Evolutionary conservation across 129 eudicot genomes (phyloP).

Genomic region (Lactuca sativa): DNA sequence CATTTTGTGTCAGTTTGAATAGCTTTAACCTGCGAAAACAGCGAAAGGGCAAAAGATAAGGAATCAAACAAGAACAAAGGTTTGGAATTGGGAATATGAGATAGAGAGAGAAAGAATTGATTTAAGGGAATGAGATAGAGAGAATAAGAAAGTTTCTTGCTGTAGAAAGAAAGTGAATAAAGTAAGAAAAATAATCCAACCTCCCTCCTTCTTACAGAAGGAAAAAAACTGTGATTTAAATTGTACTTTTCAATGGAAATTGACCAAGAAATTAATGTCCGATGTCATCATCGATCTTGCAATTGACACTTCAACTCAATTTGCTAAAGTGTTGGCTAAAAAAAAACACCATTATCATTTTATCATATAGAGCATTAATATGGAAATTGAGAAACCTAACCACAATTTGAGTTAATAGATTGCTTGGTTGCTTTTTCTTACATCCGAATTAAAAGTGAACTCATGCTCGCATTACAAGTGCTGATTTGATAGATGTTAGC

Average conservation of each 20-base stretch:
- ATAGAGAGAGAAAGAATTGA: background rate
- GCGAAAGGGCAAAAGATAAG: slow-evolving; percentile 2
- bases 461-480: too few relatives aligned
- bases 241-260: background rate
- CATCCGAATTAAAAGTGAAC: too few relatives aligned
- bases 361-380: too few relatives aligned
- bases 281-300: background rate
- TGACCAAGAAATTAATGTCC: background rate
- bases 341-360: too few relatives aligned
- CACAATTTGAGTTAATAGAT: too few relatives aligned
- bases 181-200: slow-evolving; percentile 9
- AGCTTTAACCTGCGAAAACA: slow-evolving; percentile 6
- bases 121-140: slow-evolving; percentile 1
- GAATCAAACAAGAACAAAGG: slow-evolving; percentile 19
- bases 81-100: background rate
- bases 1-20: background rate
- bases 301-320: background rate
- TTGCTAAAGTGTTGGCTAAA: background rate
- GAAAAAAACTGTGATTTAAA: background rate
- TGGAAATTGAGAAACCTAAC: too few relatives aligned
- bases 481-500: too few relatives aligned
- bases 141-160: slow-evolving; percentile 30
- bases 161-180: slow-evolving; percentile 23
- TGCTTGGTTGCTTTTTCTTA: too few relatives aligned
- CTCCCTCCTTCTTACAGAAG: slow-evolving; percentile 6